Evolutionary conservation across 345 rosid species (phyloP), one percentile per base, ranked within the genome.

Genomic region (Arabidopsis suecica): DNA sequence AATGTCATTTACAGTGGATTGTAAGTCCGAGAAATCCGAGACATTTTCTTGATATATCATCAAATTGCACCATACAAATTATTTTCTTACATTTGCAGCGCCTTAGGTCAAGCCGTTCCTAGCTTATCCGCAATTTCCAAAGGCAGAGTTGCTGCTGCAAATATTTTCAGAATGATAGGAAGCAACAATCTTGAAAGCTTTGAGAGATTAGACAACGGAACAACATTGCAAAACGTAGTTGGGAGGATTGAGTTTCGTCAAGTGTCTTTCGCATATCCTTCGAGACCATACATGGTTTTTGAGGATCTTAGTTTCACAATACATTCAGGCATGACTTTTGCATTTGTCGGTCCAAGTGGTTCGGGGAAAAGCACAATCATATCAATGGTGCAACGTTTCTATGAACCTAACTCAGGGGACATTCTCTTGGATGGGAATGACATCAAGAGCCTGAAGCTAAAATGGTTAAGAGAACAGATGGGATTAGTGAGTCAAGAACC

Each of bases 401-500:
- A 93, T 72, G 96, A 91, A 34, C 96, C 96, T 2, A 83, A 48
- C 56, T 89, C 95, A 84, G 97, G 97, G 44, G 75, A 83, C 71
- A 79, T 90, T 41, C 64, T 88, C 42, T 65, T 90, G 73, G 98
- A 93, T 68, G 92, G 93, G 14, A 82, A 79, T 69, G 92, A 88
- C 71, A 64, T 93, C 41, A 86, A 71, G 83, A 65, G 69, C 47
- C 79, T 93, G 11, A 78, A 81, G 55, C 61, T 89, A 63, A 89
- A 82, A 69, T 93, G 98, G 98, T 73, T 91, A 73, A 88, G 98
- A 70, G 83, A 84, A 68, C 97, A 91, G 59, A 87, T 93, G 87
- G 97, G 98, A 55, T 74, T 93, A 83, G 98, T 93, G 34, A 85
- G 88, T 81, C 98, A 93, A 78, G 98, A 93, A 79, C 97, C 98